Evolutionary conservation across 352 stramenopile species (phyloP).

Genomic region (Aphanomyces euteiches): DNA sequence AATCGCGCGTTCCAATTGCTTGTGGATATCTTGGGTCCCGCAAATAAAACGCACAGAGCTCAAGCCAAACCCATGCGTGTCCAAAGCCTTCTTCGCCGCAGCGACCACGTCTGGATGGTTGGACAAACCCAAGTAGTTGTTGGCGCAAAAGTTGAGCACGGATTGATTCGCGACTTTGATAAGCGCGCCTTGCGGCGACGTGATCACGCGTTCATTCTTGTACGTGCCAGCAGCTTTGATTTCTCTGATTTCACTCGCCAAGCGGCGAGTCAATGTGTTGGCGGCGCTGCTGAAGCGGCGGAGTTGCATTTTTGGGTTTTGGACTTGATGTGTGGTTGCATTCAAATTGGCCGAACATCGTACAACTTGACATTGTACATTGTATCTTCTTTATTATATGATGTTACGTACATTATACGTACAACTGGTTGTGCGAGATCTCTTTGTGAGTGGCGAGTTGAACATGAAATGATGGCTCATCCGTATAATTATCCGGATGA

Average conservation of each 20-base stretch:
- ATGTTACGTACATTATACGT: conserved; percentile 15
- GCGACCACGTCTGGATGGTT: conserved; percentile 84
- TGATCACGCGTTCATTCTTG: conserved; percentile 89
- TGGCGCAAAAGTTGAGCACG: conserved; percentile 94
- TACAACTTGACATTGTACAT: neutral
- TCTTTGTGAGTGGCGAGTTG: conserved; percentile 11
- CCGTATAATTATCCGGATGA: conserved; percentile 6
- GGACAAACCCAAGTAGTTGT: conserved; percentile 92
- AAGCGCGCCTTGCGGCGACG: conserved; percentile 72
- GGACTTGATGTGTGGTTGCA: conserved; percentile 11
- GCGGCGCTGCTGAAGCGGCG: conserved; percentile 31
- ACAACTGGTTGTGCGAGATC: neutral
- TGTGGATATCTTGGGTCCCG: conserved; percentile 93
- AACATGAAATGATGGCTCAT: neutral
- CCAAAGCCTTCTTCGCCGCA: conserved; percentile 81
- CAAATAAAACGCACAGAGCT: conserved; percentile 93
- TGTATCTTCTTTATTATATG: neutral
- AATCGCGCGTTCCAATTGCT: conserved; percentile 86
- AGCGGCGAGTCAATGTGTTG: conserved; percentile 70
- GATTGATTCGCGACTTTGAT: conserved; percentile 60
- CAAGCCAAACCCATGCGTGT: conserved; percentile 87
- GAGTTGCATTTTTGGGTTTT: neutral
- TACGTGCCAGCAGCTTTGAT: conserved; percentile 82
- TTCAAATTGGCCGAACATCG: conserved; percentile 1
- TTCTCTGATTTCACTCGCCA: conserved; percentile 63